Evolutionary conservation across 2,329 filamentous ascomycete genomes (phyloP).

Genomic region (Cercospora janseana): DNA sequence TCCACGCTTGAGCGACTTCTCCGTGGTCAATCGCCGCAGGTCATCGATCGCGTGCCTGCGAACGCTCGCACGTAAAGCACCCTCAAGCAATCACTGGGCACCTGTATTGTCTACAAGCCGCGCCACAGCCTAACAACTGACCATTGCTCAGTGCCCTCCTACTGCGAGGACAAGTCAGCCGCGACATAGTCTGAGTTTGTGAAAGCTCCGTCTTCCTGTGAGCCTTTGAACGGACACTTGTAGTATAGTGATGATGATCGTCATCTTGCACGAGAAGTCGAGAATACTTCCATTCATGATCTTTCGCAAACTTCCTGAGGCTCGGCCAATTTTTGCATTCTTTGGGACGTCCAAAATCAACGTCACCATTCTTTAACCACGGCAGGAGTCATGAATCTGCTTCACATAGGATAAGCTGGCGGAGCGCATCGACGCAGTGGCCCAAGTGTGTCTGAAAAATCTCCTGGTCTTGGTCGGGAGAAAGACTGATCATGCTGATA

Average conservation of each 20-base stretch:
- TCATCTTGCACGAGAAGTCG: not conserved
- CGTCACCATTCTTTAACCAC: not conserved
- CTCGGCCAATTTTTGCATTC: not conserved
- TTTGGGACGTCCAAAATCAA: not conserved
- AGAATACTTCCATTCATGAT: not conserved
- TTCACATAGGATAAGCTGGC: not conserved
- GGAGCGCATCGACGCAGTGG: not conserved
- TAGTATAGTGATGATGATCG: not conserved
- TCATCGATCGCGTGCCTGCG: no score
- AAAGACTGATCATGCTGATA: not conserved
- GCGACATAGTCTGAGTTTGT: no score
- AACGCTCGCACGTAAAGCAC: no score
- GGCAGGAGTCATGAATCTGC: not conserved
- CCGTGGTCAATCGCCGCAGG: no score
- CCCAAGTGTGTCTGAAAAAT: not conserved
- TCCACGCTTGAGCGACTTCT: no score
- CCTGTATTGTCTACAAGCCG: not conserved
- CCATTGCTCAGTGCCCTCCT: not conserved
- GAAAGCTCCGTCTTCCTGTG: not conserved
- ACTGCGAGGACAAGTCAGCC: not conserved
- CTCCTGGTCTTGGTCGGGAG: not conserved
- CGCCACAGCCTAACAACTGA: not conserved
- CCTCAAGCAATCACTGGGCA: no score
- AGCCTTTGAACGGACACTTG: not conserved
- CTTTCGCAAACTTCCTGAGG: not conserved